phyloP scores from a whole-genome alignment of 2,329 filamentous ascomycete species.

The Claviceps pusilla region DNA sequence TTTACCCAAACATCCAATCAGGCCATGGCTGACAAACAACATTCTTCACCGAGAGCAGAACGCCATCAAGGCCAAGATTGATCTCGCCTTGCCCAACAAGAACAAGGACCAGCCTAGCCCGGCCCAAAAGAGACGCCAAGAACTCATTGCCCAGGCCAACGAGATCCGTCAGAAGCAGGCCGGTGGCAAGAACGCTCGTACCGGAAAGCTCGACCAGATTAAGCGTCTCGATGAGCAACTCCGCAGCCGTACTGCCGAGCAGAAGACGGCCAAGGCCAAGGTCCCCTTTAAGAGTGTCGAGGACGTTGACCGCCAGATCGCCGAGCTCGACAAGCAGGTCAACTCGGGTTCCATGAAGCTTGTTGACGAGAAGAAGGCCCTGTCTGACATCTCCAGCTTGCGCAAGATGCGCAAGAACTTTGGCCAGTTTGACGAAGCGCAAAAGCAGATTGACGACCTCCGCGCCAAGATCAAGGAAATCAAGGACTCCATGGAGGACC shows the following conservation, averaged over 20 bases:
- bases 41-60: constrained; percentile 40
- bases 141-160: constrained; percentile 68
- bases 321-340: constrained; percentile 67
- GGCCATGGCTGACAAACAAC: constrained; percentile 5
- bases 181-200: constrained; percentile 69
- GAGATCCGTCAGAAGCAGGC: constrained; percentile 79
- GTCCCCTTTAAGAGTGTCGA: constrained; percentile 75
- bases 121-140: constrained; percentile 65
- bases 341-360: constrained; percentile 84
- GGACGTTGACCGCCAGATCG: constrained; percentile 74
- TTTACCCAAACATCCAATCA: background rate
- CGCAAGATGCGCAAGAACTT: constrained; percentile 89
- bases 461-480: constrained; percentile 79
- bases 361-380: constrained; percentile 91
- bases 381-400: constrained; percentile 66
- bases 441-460: constrained; percentile 79
- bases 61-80: constrained; percentile 75
- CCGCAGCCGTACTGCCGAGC: constrained; percentile 69
- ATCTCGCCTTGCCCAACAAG: constrained; percentile 59
- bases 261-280: constrained; percentile 71
- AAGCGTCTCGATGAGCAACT: constrained; percentile 83
- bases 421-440: constrained; percentile 63
- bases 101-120: constrained; percentile 68
- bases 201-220: constrained; percentile 71
- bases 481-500: constrained; percentile 79